Base-by-base conservation (phyloP, 2,329 filamentous ascomycete species). In the Aspergillus puulaauensis region DNA sequence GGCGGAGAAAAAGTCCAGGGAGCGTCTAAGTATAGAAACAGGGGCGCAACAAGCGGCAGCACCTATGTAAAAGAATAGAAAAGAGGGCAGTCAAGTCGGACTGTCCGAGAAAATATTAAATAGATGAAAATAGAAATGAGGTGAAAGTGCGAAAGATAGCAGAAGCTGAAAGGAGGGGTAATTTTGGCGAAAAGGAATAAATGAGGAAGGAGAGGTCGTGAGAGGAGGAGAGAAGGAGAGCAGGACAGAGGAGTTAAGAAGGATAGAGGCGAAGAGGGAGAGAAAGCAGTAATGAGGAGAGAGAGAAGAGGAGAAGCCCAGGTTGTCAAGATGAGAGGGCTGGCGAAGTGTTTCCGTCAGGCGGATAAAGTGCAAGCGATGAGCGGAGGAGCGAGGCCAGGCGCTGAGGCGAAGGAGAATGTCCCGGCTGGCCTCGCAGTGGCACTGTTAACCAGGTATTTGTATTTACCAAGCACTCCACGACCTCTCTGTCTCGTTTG, bases 101-200 rank as follows among this genome's bases (percentile, higher is more conserved):
- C 33, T 27, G 51, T 49, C 44, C 24, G 49, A 55, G 53, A 60
- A 57, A 56, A 63, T 54, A 58, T 52, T 54, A 52, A 35, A 57
- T 58, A 52, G 41, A 53, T 57, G 47, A 54, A 54, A 48, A 51
- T 33, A 52, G 46, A 61, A 45, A 59, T 54, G 43, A 56, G 58
- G 57, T 54, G 54, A 58, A 47, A 47, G 57, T 48, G 41, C 27
- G 51, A 56, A 48, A 49, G 46, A 58, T 60, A 60, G 39, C 62
- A 56, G 62, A 52, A 65, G 58, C 60, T 59, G 58, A 63, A 63
- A 58, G 59, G 63, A 63, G 60, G 57, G 64, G 65, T 60, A 63
- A 61, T 37, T 35, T 51, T 44, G 48, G 51, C 31, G 56, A 61
- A 58, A 50, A 55, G 39, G 57, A 54, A 52, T 52, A 61, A 54